phyloP scores from a whole-genome alignment of 352 stramenopile species.

The Phytophthora rubi region DNA sequence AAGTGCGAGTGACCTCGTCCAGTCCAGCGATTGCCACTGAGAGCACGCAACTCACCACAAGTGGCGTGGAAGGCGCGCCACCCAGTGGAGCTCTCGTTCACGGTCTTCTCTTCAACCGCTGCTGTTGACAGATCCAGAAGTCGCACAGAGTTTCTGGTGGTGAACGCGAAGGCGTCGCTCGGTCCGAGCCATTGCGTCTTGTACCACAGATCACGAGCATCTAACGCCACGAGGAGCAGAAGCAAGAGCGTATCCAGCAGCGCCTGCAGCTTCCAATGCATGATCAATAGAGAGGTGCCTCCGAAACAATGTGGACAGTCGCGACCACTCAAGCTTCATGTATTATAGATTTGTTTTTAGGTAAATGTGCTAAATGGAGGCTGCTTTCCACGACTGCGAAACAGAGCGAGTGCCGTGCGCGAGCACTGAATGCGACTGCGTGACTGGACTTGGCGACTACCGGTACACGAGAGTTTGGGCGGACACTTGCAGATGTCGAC shows the following conservation, averaged over 20 bases:
- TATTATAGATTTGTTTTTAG: too few species aligned
- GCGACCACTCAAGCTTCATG: constrained; percentile 11
- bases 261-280: constrained; percentile 38
- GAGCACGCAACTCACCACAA: constrained; percentile 36
- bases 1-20: constrained; percentile 33
- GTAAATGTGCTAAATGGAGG: background rate
- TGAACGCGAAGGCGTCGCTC: constrained; percentile 51
- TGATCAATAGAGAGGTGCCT: background rate
- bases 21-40: constrained; percentile 23
- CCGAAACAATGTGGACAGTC: background rate
- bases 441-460: too few species aligned
- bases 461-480: too few species aligned
- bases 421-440: too few species aligned
- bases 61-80: constrained; percentile 50
- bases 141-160: constrained; percentile 28
- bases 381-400: background rate
- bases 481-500: background rate
- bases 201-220: constrained; percentile 59
- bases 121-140: constrained; percentile 14
- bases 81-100: constrained; percentile 31
- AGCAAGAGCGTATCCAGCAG: constrained; percentile 40
- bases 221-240: constrained; percentile 43
- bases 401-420: background rate
- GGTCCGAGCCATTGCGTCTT: constrained; percentile 63
- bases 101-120: background rate